Evolutionary conservation across 768 basidiomycete genomes (phyloP).

Genomic region (Leccinum fibrillosum): DNA sequence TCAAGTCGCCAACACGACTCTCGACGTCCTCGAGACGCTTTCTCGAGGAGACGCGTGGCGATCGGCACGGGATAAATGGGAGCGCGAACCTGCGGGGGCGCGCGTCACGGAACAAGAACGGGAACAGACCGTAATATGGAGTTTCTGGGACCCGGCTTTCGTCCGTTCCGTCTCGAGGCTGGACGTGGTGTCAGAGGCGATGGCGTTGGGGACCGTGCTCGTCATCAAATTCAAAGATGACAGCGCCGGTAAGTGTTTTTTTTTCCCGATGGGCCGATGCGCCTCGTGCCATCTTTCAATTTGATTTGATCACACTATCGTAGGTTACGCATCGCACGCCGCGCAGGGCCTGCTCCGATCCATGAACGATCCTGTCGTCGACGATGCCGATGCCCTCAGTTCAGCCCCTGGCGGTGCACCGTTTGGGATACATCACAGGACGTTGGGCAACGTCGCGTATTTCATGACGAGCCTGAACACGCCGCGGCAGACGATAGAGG

Average conservation of each 20-base stretch:
- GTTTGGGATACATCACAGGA: constrained; percentile 79
- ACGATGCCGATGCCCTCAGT: constrained; percentile 25
- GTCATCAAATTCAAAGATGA: constrained; percentile 68
- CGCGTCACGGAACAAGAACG: neutral
- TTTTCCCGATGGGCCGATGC: neutral
- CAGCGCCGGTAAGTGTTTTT: constrained; percentile 45
- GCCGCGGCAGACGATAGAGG: constrained; percentile 45
- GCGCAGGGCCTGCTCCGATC: constrained; percentile 60
- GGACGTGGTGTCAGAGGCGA: constrained; percentile 61
- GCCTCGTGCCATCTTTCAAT: neutral
- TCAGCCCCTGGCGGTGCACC: constrained; percentile 50
- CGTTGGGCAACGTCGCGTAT: constrained; percentile 89
- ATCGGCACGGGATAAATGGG: constrained; percentile 61
- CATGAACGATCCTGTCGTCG: constrained; percentile 38
- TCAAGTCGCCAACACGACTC: constrained; percentile 80
- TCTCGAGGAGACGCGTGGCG: constrained; percentile 53
- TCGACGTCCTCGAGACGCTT: constrained; percentile 59
- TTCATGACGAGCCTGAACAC: constrained; percentile 91
- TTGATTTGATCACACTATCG: neutral
- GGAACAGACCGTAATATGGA: constrained; percentile 55
- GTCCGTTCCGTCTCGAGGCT: constrained; percentile 58
- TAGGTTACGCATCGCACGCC: constrained; percentile 59
- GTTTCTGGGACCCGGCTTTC: constrained; percentile 82
- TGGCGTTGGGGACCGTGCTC: constrained; percentile 87
- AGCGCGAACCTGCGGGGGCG: neutral